Base-by-base conservation (phyloP, 2,329 filamentous ascomycete species). In the Berkeleyomyces basicola region DNA sequence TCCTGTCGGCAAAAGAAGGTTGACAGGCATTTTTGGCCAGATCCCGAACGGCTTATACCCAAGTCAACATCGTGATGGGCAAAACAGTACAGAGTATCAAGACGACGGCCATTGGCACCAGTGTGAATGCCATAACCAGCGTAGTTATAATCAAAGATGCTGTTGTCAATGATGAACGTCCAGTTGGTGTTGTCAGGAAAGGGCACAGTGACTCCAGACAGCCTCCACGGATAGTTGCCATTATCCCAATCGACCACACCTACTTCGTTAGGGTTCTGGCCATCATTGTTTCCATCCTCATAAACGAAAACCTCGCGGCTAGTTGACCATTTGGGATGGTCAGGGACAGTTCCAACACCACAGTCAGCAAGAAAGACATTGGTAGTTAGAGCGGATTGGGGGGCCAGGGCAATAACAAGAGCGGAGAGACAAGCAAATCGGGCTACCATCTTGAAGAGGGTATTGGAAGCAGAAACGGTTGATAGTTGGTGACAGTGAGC, bases 11-110 rank as follows among this genome's bases (percentile, higher is more conserved):
- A 64, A 31, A 61, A 31, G 43, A 64, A 64, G 7, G 47, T 61
- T 4, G 62, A 61, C 10, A 39, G 36, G 16, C 62, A 64, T 33
- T 31, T 36, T 4, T 16, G 16, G 1, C n/a, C 33, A 16, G 40
- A 36, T 7, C 44, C n/a, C 4, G 37, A n/a, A 31, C 37, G 49
- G 36, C 59, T 55, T 3, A 40, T n/a, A 11, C 58, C 49, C 39
- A 64, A 7, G 6, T 57, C 23, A 11, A 64, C 14, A 14, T 33
- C 36, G 11, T 49, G 55, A 46, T 47, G n/a, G 10, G 47, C 39
- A 51, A 61, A 58, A 23, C 47, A 64, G 33, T 58, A 64, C 16
- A 64, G 51, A 33, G 51, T 46, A 33, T 64, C 58, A 46, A 64
- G n/a, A 47, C 40, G 47, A 10, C 31, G 11, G 9, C 58, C 62